Evolutionary conservation across 2,329 filamentous ascomycete species (phyloP).

Genomic region (Ophiostoma tasmaniense): DNA sequence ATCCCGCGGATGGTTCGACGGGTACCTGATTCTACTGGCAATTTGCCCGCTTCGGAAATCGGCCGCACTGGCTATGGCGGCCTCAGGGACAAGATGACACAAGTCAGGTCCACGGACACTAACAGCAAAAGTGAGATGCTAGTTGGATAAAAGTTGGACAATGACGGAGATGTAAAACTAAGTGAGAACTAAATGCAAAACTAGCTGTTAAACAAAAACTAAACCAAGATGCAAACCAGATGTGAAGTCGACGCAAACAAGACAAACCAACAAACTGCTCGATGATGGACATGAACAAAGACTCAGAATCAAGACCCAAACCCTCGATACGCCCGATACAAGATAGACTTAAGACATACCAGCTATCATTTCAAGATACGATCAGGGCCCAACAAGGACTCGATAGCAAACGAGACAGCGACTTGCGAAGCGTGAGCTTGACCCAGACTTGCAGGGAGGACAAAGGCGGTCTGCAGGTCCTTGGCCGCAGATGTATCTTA

Average conservation of each 20-base stretch:
- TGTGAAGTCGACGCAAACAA: neutral
- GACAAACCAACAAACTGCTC: no score
- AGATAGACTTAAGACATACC: neutral
- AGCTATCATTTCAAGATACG: neutral
- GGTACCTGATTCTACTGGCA: neutral
- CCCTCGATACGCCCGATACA: neutral
- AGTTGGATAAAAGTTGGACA: neutral
- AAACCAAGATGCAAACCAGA: neutral
- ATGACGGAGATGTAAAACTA: neutral
- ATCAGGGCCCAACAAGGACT: neutral
- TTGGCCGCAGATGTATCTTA: neutral
- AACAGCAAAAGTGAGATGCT: neutral
- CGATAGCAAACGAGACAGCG: neutral
- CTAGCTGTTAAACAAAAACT: no score
- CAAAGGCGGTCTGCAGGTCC: neutral
- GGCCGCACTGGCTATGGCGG: neutral
- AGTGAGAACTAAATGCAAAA: neutral
- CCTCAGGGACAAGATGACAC: neutral
- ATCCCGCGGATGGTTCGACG: neutral
- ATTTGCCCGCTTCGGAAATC: neutral
- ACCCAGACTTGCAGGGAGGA: neutral
- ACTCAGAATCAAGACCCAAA: no score
- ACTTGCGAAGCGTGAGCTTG: neutral
- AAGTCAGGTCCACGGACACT: neutral
- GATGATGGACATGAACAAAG: neutral